These are phyloP conservation scores for Hymenoscyphus fraxineus DNA, from an alignment of 2,329 filamentous ascomycete species.

Conservation along the genomic window DNA sequence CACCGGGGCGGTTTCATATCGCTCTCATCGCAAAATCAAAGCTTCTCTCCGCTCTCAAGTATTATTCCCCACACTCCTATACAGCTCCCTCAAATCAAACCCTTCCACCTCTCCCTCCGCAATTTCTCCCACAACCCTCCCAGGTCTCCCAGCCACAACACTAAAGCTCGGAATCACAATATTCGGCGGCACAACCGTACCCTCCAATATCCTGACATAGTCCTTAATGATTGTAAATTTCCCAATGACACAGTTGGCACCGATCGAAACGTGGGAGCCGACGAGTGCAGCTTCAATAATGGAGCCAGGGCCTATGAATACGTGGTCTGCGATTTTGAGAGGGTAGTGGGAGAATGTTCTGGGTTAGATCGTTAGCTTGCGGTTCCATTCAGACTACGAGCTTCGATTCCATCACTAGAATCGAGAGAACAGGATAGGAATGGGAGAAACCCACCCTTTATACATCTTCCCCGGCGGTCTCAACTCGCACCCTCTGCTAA, in stretches of 20 bases:
- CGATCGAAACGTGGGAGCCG: conserved; percentile 82
- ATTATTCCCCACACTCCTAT: conserved; percentile 58
- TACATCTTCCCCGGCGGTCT: conserved; percentile 80
- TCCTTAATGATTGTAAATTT: conserved; percentile 92
- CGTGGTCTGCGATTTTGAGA: conserved; percentile 89
- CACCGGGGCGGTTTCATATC: background rate
- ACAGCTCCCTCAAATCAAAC: conserved; percentile 61
- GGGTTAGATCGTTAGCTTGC: conserved; percentile 7
- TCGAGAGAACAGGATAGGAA: conserved; percentile 20
- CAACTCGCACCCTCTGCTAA: conserved; percentile 73
- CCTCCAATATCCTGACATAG: conserved; percentile 82
- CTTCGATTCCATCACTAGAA: background rate
- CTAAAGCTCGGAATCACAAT: conserved; percentile 93
- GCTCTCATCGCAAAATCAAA: background rate
- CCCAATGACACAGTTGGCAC: conserved; percentile 70
- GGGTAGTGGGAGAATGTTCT: conserved; percentile 75
- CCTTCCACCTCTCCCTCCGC: conserved; percentile 65
- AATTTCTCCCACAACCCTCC: conserved; percentile 75
- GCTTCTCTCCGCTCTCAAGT: background rate
- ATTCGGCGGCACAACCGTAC: conserved; percentile 75
- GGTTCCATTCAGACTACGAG: background rate
- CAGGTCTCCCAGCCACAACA: conserved; percentile 81
- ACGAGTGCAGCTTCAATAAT: conserved; percentile 81
- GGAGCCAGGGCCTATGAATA: conserved; percentile 74
- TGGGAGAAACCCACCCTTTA: conserved; percentile 53